phyloP scores from a whole-genome alignment of 495 filamentous ascomycete species.

The Articulospora tetracladia region DNA sequence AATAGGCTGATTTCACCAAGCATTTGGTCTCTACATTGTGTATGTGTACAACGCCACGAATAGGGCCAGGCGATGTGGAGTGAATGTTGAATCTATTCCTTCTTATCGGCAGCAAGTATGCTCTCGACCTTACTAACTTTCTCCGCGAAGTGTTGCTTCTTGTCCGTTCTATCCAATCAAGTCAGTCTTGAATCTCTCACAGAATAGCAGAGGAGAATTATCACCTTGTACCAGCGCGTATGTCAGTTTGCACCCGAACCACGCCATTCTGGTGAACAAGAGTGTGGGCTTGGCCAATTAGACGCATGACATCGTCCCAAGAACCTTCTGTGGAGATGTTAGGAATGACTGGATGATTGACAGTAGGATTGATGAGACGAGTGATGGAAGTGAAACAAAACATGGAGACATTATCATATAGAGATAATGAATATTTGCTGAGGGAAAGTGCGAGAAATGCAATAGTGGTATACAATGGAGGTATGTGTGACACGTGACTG shows the following conservation, averaged over 20 bases:
- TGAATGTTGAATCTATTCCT: no score
- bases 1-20: no score
- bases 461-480: no score
- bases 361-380: neutral
- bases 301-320: constrained; percentile 84
- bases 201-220: constrained; percentile 18
- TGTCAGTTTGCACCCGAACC: constrained; percentile 82
- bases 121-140: constrained; percentile 63
- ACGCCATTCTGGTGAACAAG: constrained; percentile 79
- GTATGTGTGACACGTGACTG: no score
- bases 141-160: constrained; percentile 60
- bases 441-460: no score
- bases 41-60: no score
- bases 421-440: no score
- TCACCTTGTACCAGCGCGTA: constrained; percentile 80
- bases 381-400: no score
- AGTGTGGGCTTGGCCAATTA: constrained; percentile 88
- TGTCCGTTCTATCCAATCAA: constrained; percentile 53
- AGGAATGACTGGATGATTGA: neutral
- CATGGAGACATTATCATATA: no score
- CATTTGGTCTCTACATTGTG: no score
- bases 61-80: no score
- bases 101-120: constrained; percentile 37
- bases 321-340: constrained; percentile 61
- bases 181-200: constrained; percentile 3